These are phyloP conservation scores for Entomortierella beljakovae DNA, from an alignment of 192 early-diverging fungal species.

Conservation along the genomic window DNA sequence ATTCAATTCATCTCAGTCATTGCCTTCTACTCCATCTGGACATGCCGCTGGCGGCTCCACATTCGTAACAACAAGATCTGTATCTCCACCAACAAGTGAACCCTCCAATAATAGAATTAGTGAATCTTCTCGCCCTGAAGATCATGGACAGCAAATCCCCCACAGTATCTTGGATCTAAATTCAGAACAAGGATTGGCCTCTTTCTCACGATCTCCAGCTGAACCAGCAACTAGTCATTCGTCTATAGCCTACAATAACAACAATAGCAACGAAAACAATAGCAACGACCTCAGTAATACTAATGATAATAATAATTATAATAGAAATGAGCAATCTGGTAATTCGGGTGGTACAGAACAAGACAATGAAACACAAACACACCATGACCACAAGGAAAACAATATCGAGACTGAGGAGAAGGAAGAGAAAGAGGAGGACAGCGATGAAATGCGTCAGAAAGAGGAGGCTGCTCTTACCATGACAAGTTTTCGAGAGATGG, in stretches of 20 bases:
- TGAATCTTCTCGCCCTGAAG: neutral
- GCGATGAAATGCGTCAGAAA: constrained; percentile 30
- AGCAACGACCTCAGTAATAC: neutral
- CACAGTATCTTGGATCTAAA: neutral
- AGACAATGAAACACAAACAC: neutral
- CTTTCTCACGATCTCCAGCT: neutral
- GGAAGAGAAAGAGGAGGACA: constrained; percentile 23
- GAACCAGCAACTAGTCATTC: too few relatives aligned
- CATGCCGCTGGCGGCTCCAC: neutral
- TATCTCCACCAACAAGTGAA: neutral
- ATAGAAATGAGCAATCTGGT: too few relatives aligned
- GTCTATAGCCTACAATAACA: neutral
- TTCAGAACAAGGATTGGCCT: neutral
- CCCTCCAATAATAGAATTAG: neutral
- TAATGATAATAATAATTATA: neutral
- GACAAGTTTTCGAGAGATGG: constrained; percentile 31
- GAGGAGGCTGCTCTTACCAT: constrained; percentile 39
- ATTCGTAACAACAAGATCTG: neutral
- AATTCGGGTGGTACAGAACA: neutral
- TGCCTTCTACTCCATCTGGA: constrained; percentile 4
- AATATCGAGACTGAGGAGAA: neutral
- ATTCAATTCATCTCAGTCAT: neutral
- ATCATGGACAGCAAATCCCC: neutral
- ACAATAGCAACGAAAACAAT: neutral
- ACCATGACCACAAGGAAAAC: neutral